phyloP scores from a whole-genome alignment of 2,329 filamentous ascomycete genomes.

The Stenocarpella maydis region DNA sequence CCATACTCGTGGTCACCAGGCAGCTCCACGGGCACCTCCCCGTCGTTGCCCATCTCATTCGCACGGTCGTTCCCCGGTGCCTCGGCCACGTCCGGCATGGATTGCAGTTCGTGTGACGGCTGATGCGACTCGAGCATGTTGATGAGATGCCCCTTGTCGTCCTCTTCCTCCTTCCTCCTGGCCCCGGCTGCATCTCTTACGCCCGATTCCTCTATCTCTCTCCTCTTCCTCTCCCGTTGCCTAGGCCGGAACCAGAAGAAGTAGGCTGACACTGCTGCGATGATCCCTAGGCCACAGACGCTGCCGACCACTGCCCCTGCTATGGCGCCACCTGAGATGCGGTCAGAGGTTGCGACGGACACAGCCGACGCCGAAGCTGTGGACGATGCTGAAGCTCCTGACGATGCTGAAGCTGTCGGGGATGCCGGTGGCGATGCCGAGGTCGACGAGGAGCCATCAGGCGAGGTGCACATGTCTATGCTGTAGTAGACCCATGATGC shows the following conservation, averaged over 20 bases:
- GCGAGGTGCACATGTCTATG: constrained; percentile 21
- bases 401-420: background rate
- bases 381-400: background rate
- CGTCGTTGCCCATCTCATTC: constrained; percentile 8
- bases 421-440: background rate
- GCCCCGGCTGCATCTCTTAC: background rate
- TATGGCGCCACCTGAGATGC: constrained; percentile 17
- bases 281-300: constrained; percentile 23
- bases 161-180: constrained; percentile 3
- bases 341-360: background rate
- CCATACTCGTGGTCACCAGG: constrained; percentile 22
- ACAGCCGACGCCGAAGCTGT: background rate
- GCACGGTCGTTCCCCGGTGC: constrained; percentile 22
- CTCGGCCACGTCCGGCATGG: background rate
- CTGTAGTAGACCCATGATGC: constrained; percentile 26
- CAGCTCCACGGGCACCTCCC: constrained; percentile 16
- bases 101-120: constrained; percentile 8
- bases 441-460: background rate
- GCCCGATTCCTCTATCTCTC: constrained; percentile 1
- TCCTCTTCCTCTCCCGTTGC: constrained; percentile 21
- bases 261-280: constrained; percentile 25
- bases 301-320: constrained; percentile 27
- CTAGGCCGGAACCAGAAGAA: constrained; percentile 30
- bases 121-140: constrained; percentile 1
- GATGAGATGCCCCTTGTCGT: background rate